Base-by-base conservation (phyloP, 2,329 filamentous ascomycete genomes). In the Diaporthe sp. region DNA sequence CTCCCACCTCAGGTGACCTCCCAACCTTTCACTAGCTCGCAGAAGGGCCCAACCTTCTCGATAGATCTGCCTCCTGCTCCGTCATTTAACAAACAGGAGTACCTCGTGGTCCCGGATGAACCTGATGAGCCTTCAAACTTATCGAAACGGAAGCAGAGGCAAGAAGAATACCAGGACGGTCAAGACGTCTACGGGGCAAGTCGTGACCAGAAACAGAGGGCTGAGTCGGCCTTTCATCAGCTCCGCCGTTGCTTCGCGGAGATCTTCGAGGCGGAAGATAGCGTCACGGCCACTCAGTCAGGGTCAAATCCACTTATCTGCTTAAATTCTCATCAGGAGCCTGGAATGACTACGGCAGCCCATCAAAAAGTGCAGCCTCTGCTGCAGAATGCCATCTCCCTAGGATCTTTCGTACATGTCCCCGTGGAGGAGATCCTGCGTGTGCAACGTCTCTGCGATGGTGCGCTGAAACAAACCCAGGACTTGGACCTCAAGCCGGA, bases 201-300 rank as follows among this genome's bases (percentile, higher is more conserved):
- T 55, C 86, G 95, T 3, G 95, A 97, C 80, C 94, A 98, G 82
- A 92, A 93, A 68, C 92, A 97, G 78, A 92, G 95, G 79, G 94
- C 93, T 6, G 92, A 98, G 78, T 88, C 91, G 15, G 93, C 94
- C 57, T 87, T 96, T 60, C 86, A 92, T 71, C 91, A 92, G 72
- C 85, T 99, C 17, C 90, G 93, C 73, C 89, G 89, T 50, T 89
- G 95, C 64, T 86, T 97, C 4, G 87, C 91, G 71, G 91, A 92
- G 33, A 88, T 98, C 22, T 95, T 96, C 78, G 90, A 94, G 77
- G 93, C 93, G 7, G 95, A 97, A 80, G 92, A 95, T 79, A 89
- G 91, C 72, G 81, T 87, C 87, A 74, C 92, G 88, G 83, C 87
- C 83, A 76, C 91, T 89, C 82, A 90, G 81, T 84, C 89, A 47